phyloP scores from a whole-genome alignment of 2,329 filamentous ascomycete species.

The Pyrenophora tritici-repentis region DNA sequence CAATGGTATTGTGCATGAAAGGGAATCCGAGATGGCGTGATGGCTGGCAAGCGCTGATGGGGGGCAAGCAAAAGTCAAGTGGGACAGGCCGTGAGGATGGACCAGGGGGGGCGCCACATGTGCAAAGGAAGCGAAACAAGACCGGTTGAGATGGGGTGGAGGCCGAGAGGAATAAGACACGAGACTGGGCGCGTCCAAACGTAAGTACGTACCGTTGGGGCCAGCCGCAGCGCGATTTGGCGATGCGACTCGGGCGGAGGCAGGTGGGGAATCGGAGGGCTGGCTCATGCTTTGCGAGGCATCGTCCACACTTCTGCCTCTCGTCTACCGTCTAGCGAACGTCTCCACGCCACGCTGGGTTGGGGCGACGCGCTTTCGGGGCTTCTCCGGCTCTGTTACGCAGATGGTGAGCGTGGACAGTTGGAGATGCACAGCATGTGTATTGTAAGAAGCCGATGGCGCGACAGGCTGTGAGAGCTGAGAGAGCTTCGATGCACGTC shows the following conservation, averaged over 20 bases:
- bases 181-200: not conserved
- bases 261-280: slow-evolving; percentile 4
- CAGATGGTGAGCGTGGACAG: no score
- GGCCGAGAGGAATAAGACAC: slow-evolving; percentile 2
- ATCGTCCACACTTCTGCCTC: slow-evolving; percentile 1
- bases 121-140: slow-evolving; percentile 6
- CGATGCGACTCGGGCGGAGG: slow-evolving; percentile 37
- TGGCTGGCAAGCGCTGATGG: slow-evolving; percentile 11
- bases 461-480: no score
- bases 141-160: slow-evolving; percentile 1
- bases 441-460: no score
- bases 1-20: not conserved
- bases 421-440: no score
- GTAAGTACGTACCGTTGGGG: slow-evolving; percentile 44
- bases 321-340: slow-evolving; percentile 9
- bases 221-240: slow-evolving; percentile 48
- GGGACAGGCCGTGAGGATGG: slow-evolving; percentile 19
- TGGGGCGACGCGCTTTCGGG: slow-evolving; percentile 4
- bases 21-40: not conserved
- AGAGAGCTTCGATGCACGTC: not conserved
- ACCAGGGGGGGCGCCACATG: slow-evolving; percentile 11
- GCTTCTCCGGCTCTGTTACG: slow-evolving; percentile 2
- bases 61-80: slow-evolving; percentile 23
- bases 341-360: slow-evolving; percentile 5
- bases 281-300: slow-evolving; percentile 17